Base-by-base conservation (phyloP, 495 filamentous ascomycete genomes). In the Aspergillus campestris region DNA sequence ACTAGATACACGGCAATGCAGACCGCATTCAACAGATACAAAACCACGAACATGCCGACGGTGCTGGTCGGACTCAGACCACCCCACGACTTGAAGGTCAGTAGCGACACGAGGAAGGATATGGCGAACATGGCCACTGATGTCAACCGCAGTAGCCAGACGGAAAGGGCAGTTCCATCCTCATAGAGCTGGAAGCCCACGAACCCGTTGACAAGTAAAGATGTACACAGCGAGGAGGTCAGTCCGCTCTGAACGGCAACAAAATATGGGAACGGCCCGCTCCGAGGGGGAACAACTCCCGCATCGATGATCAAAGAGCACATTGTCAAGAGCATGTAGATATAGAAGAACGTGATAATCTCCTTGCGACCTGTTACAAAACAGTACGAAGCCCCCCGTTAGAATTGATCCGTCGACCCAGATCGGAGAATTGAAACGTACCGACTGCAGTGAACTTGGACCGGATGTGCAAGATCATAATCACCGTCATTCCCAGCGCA, bases 111-210 rank as follows among this genome's bases (percentile, higher is more conserved):
- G 35, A 89, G 80, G 55, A 87, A 88, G 31, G 86, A 86, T 59
- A 99, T 79, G 45, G 86, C 64, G 66, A 96, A 97, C 74, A 94
- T 92, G 40, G 70, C 78, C 1, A 82, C 66, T 3, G 87, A 92
- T 46, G 74, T 80, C 8, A 86, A 55, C 29, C 94, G 82, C 40
- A 99, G 73, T 45, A 95, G 79, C 92, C 91, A 99, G 28, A 99
- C 81, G 0, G 91, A 96, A 31, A 96, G 74, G 7, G 83, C 82
- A 2, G 92, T 99, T n/a, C 92, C 92, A 61, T 99, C 92, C 65
- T 99, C 92, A 64, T 97, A 99, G 5, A 99, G 77, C 67, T 97
- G 94, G 69, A 97, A 99, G 31, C 92, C 92, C 34, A 99, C 91
- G 60, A 99, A 99, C 28, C 94, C 92, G 62, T 97, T 97, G 73